These are phyloP conservation scores for Paecilomyces sp. DNA, from an alignment of 2,329 filamentous ascomycete genomes.

Conservation along the genomic window DNA sequence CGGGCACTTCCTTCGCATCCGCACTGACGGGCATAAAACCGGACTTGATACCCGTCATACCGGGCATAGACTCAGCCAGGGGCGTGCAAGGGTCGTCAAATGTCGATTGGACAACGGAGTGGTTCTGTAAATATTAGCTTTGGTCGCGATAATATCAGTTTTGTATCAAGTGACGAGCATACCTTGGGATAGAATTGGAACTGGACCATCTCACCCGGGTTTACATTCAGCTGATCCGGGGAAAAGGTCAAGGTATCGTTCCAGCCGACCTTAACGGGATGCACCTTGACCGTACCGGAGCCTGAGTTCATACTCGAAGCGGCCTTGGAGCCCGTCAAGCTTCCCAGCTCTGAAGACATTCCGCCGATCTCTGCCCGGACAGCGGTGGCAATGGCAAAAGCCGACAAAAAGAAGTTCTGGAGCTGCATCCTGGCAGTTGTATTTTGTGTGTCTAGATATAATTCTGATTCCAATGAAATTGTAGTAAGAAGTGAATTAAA, in stretches of 20 bases:
- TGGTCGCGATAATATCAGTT: neutral
- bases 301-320: neutral
- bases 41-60: conserved; percentile 53
- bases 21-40: conserved; percentile 46
- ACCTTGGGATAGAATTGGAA: conserved; percentile 46
- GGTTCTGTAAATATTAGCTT: conserved; percentile 46
- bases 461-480: neutral
- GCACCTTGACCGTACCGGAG: conserved; percentile 38
- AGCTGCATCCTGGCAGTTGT: neutral
- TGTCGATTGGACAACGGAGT: conserved; percentile 71
- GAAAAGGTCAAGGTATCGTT: conserved; percentile 52
- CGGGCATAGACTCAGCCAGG: conserved; percentile 46
- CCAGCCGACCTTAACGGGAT: conserved; percentile 60
- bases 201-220: conserved; percentile 48
- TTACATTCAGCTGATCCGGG: conserved; percentile 58
- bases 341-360: neutral
- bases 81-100: conserved; percentile 66
- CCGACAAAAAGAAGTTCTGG: neutral
- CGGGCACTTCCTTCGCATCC: conserved; percentile 49
- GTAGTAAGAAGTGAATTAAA: neutral
- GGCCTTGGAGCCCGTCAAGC: neutral
- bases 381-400: neutral
- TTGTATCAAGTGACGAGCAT: conserved; percentile 4
- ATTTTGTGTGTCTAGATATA: neutral
- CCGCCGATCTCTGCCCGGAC: neutral